A percentile compares a stretch with the other conserved stretches of the same genome.
These are phyloP conservation scores for Hirschfeldia incana DNA, from an alignment of 345 rosid genomes.

Conservation along the genomic window DNA sequence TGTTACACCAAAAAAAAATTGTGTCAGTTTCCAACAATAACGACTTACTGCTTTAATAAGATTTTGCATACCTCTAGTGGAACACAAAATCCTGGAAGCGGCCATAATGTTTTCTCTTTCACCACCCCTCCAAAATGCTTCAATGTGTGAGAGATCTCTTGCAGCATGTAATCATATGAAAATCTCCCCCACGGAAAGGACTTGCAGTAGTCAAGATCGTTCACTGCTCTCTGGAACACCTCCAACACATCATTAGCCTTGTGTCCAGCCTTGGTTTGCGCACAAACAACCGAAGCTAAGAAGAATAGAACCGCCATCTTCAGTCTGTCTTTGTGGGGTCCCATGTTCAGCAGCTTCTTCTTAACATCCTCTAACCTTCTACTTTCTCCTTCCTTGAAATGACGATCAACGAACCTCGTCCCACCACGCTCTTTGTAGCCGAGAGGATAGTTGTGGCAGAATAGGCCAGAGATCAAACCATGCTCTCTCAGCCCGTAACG, in stretches of 20 bases:
- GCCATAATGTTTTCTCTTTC: neutral
- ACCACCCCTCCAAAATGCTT: neutral
- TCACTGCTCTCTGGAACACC: neutral
- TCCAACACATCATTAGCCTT: neutral
- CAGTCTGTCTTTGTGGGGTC: neutral
- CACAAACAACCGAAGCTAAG: neutral
- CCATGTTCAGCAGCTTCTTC: too few species aligned
- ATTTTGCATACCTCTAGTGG: too few species aligned
- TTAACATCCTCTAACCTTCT: too few species aligned
- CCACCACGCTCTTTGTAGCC: neutral
- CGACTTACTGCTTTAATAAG: neutral
- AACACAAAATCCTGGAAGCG: too few species aligned
- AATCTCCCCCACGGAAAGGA: neutral
- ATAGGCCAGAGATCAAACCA: neutral
- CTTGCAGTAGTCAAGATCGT: neutral
- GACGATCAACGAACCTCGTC: neutral
- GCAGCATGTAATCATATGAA: neutral
- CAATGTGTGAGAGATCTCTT: neutral
- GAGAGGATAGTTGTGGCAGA: neutral
- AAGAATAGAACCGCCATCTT: neutral
- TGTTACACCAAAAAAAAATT: neutral
- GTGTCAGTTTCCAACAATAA: neutral
- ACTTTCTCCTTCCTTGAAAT: too few species aligned
- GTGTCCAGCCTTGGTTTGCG: neutral
- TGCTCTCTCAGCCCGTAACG: neutral